Percentiles rank a stretch among this genome's conserved stretches.
Conservation (phyloP, 164 flowering plant species). For the Dillenia suffruticosa region DNA sequence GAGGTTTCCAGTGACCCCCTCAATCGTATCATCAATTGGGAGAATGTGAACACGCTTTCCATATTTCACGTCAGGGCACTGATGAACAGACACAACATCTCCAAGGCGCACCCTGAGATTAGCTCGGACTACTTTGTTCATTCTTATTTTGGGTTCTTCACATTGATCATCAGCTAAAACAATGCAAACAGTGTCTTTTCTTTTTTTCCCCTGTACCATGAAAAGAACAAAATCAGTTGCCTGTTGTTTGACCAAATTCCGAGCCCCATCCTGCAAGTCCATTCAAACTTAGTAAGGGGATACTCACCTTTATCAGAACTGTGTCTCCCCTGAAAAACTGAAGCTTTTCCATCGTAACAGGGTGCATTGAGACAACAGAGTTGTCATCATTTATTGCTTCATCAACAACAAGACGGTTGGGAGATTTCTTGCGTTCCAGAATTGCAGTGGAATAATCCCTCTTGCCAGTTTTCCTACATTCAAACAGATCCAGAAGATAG, state of each 20-base stretch:
- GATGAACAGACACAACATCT: conserved; percentile 51
- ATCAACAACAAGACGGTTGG: conserved; percentile 35
- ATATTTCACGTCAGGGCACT: conserved; percentile 47
- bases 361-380: conserved; percentile 29
- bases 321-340: conserved; percentile 35
- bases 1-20: conserved; percentile 50
- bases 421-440: conserved; percentile 33
- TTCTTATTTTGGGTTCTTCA: conserved; percentile 44
- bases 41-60: conserved; percentile 51
- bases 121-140: conserved; percentile 53
- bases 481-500: too few relatives aligned
- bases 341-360: conserved; percentile 31
- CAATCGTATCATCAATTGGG: conserved; percentile 50
- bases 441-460: conserved; percentile 32
- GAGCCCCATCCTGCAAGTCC: too few relatives aligned
- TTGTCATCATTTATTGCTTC: conserved; percentile 37
- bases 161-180: conserved; percentile 44
- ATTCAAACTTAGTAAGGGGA: not conserved
- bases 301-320: conserved; percentile 25
- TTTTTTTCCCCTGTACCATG: conserved; percentile 40
- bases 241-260: too few relatives aligned
- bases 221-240: not conserved
- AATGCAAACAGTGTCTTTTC: conserved; percentile 46
- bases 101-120: conserved; percentile 51
- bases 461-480: conserved; percentile 18